Evolutionary conservation across 345 rosid genomes (phyloP).

Genomic region (Eucalyptus pauciflora): DNA sequence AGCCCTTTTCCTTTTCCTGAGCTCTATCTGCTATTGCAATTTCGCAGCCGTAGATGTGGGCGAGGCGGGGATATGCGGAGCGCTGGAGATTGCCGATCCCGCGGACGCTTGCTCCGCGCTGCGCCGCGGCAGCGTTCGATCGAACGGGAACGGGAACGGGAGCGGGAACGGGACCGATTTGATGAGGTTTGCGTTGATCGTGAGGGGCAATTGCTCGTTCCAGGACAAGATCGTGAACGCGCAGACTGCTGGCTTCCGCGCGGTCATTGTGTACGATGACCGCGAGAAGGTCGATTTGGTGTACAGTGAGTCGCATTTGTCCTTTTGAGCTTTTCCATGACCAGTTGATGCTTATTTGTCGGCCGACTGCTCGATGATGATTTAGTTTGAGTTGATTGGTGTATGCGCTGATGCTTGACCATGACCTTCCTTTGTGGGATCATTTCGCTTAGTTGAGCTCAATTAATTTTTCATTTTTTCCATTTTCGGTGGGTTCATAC

Average conservation of each 20-base stretch:
- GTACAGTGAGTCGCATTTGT: constrained; percentile 30
- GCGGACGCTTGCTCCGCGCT: constrained; percentile 43
- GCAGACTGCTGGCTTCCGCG: constrained; percentile 39
- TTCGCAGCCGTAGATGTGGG: constrained; percentile 24
- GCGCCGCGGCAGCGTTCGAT: neutral
- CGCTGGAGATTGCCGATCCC: constrained; percentile 47
- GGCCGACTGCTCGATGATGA: neutral
- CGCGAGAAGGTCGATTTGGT: constrained; percentile 31
- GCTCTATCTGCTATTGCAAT: neutral
- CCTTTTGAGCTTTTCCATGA: neutral
- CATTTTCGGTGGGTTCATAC: neutral
- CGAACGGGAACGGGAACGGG: constrained; percentile 11
- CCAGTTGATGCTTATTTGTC: neutral
- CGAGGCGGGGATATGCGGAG: constrained; percentile 43
- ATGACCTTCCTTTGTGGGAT: neutral
- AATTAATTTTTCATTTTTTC: neutral
- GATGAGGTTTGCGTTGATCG: constrained; percentile 31
- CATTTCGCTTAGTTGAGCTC: neutral
- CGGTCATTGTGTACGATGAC: constrained; percentile 57
- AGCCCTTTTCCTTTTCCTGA: neutral
- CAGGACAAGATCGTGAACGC: constrained; percentile 49
- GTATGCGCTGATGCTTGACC: neutral
- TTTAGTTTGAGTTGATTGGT: neutral
- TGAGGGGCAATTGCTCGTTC: constrained; percentile 56
- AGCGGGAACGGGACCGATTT: constrained; percentile 10